Conservation (phyloP, 495 filamentous ascomycete species). For the Neurospora sp. region DNA sequence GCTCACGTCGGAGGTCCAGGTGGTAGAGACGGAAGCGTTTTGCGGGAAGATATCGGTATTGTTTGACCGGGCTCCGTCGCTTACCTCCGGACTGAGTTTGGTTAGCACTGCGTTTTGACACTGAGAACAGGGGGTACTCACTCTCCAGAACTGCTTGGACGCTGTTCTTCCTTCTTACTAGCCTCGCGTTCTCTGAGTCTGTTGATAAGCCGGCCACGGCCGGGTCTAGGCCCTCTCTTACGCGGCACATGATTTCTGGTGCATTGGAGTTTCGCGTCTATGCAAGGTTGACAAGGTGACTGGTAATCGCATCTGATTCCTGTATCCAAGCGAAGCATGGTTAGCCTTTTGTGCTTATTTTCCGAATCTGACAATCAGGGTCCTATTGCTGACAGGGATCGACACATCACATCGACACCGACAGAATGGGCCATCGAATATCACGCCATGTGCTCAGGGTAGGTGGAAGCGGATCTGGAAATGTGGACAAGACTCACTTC, state of each 20-base stretch:
- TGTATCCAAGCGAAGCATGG: background rate
- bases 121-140: background rate
- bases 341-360: background rate
- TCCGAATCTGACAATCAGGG: background rate
- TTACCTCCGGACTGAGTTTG: background rate
- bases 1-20: background rate
- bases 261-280: conserved; percentile 18
- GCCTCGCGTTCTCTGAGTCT: conserved; percentile 16
- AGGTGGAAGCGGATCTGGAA: background rate
- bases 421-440: background rate
- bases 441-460: background rate
- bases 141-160: background rate
- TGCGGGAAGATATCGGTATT: background rate
- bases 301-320: conserved; percentile 25
- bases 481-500: background rate
- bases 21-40: background rate
- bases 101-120: background rate
- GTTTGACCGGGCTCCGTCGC: background rate
- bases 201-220: conserved; percentile 25
- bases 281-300: conserved; percentile 25
- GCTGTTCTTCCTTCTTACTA: background rate
- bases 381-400: background rate
- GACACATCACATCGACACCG: background rate
- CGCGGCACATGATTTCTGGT: conserved; percentile 28
- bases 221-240: conserved; percentile 25